Evolutionary conservation across 2,329 filamentous ascomycete genomes (phyloP), one percentile per base, ranked within the genome.

Genomic region (Claviceps sp.): DNA sequence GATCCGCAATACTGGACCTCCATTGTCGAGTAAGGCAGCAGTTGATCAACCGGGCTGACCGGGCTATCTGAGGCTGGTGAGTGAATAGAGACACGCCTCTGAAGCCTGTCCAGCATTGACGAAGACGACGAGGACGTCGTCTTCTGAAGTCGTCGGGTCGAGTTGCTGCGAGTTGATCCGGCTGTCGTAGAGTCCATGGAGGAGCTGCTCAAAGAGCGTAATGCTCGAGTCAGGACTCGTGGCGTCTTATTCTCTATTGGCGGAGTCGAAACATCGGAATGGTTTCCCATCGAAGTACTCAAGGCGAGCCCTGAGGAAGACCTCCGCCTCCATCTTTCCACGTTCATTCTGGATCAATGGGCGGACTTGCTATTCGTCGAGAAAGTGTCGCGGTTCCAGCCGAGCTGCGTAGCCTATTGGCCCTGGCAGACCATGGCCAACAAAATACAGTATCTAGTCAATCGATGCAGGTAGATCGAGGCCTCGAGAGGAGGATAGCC

Each of bases 1-100:
- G 71, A 62, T 2, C 73, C 73, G 48, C 69, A 69, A 46, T 71
- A 71, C 42, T 74, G 55, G 17, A 75, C 58, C 39, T 68, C 67
- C 66, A 71, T 70, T 13, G 62, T 57, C 2, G 61, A 56, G 45
- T 68, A 66, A 3, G 65, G 60, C 16, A 60, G 58, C 34, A 62
- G 57, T 8, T 61, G 56, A 22, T 71, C 66, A 9, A 61, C 46
- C 4, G 63, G 57, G 29, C 60, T 58, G 14, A 54, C 57, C 5
- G 64, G 58, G 11, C 60, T 51, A 44, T 69, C 66, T 17, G 60
- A 56, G 26, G 61, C 60, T 5, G 64, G 60, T 17, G 66, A 69
- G 20, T 66, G 66, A 50, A 63, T 68, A 14, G 69, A 71, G 16
- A 68, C 63, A 36, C 68, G 64, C 40, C 68, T 66, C 47, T 71